Evolutionary conservation across 208 protist species (phyloP), one percentile per base, ranked within the genome.

Genomic region (Trypanosomatidae sp.): DNA sequence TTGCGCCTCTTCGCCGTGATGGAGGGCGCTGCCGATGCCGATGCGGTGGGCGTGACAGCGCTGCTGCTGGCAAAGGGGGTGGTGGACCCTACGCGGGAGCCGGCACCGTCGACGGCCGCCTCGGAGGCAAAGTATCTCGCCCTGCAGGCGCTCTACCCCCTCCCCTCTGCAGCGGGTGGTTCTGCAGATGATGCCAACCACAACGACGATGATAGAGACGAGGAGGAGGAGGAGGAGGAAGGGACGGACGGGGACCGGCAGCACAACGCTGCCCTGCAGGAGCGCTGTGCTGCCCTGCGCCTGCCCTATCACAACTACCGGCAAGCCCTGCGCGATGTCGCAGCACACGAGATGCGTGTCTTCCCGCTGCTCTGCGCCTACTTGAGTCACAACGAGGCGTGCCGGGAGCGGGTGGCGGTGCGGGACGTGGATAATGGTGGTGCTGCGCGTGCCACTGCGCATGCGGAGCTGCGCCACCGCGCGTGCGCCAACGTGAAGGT

Each of bases 191-290:
- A 41, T 19, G 62, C 69, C 28, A 65, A 62, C n/a, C 71, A 74
- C 4, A 78, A 81, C 9, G 74, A 65, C 2, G 79, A 82, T 19
- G 80, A 77, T 6, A 79, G 69, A 3, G 62, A 82, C n/a, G 49
- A 55, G 15, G 69, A 76, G 17, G 78, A 77, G 49, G n/a, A n/a
- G n/a, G n/a, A n/a, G n/a, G n/a, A n/a, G n/a, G n/a, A n/a, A n/a
- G n/a, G n/a, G n/a, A n/a, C n/a, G n/a, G n/a, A n/a, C n/a, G n/a
- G n/a, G n/a, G 83, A 85, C 66, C 52, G 77, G 25, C 60, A 70
- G 36, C 84, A 87, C 81, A 96, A 94, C 69, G 87, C 77, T 0
- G 86, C 78, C 15, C 79, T 96, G 50, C 83, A 82, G 58, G 81
- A 73, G 25, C 83, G 84, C 62, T 94, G 87, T 30, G 80, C 84